Percentiles rank a stretch among this genome's conserved stretches.
phyloP scores from a whole-genome alignment of 495 filamentous ascomycete genomes.

The Xylaria grammica region DNA sequence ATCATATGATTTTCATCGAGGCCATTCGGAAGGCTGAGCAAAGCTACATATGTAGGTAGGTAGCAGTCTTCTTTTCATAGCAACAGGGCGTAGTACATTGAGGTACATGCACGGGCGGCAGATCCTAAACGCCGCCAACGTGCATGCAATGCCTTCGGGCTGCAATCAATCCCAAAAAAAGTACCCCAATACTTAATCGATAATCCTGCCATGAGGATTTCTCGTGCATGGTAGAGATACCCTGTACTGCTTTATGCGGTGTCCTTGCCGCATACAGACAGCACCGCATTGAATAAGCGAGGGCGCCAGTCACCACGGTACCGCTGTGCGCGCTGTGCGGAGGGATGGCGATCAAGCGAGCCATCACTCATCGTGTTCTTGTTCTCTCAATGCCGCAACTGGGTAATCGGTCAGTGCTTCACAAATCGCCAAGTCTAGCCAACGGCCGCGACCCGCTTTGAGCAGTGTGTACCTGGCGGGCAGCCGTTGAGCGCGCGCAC shows the following conservation, averaged over 20 bases:
- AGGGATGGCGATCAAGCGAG: conserved; percentile 19
- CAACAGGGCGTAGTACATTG: background rate
- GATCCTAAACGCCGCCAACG: conserved; percentile 8
- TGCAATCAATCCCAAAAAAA: background rate
- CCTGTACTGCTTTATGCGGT: too few relatives aligned
- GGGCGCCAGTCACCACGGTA: background rate
- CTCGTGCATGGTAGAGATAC: background rate
- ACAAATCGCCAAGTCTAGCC: background rate
- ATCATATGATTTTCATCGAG: conserved; percentile 5
- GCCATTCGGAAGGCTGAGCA: conserved; percentile 4
- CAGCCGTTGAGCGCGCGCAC: too few relatives aligned
- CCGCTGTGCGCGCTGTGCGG: background rate
- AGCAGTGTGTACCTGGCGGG: background rate
- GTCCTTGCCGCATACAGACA: background rate
- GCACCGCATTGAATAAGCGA: background rate
- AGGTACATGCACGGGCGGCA: conserved; percentile 9
- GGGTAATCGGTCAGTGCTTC: background rate
- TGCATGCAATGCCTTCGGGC: conserved; percentile 16
- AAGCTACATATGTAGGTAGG: background rate
- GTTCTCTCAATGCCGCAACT: background rate
- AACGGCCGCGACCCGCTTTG: background rate
- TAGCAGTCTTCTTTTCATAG: background rate
- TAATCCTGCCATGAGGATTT: conserved; percentile 2
- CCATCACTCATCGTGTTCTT: background rate
- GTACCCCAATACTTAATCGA: background rate